Conservation (phyloP, 805 yeast genomes). For the Spencermartinsiella europaea region DNA sequence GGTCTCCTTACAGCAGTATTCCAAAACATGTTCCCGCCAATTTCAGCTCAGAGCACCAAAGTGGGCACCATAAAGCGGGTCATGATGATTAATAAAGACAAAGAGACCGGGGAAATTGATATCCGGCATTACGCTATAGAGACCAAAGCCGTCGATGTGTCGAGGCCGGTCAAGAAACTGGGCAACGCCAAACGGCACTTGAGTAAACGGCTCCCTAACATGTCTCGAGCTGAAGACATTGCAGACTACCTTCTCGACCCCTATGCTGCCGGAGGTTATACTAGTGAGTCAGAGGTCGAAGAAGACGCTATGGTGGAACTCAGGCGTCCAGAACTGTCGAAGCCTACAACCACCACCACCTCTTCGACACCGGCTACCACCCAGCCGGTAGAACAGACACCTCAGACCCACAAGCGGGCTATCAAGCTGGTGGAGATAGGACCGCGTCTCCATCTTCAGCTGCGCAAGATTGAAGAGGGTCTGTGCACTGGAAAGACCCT, state of each 20-base stretch:
- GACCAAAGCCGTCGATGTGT: conserved; percentile 69
- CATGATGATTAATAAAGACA: conserved; percentile 69
- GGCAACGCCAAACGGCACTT: conserved; percentile 56
- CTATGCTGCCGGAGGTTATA: conserved; percentile 63
- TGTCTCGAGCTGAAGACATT: conserved; percentile 64
- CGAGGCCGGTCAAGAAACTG: conserved; percentile 65
- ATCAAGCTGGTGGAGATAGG: conserved; percentile 90
- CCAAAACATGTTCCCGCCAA: conserved; percentile 94
- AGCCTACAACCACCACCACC: conserved; percentile 14
- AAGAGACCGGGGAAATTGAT: conserved; percentile 67
- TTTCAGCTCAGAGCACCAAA: conserved; percentile 76
- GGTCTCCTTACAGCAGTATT: conserved; percentile 81
- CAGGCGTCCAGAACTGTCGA: neutral
- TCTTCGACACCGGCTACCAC: conserved; percentile 19
- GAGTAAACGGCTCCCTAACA: conserved; percentile 64
- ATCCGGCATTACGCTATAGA: conserved; percentile 86
- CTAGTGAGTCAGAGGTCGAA: conserved; percentile 91
- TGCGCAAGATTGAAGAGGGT: conserved; percentile 89
- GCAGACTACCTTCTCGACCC: conserved; percentile 81
- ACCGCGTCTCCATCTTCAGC: conserved; percentile 72
- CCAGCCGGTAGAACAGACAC: too few relatives aligned
- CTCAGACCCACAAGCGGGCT: conserved; percentile 60
- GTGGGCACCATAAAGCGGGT: conserved; percentile 77
- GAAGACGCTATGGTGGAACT: conserved; percentile 24
- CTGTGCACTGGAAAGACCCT: conserved; percentile 83